Evolutionary conservation across 2,329 filamentous ascomycete genomes (phyloP).

Genomic region (Fusarium multiceps): DNA sequence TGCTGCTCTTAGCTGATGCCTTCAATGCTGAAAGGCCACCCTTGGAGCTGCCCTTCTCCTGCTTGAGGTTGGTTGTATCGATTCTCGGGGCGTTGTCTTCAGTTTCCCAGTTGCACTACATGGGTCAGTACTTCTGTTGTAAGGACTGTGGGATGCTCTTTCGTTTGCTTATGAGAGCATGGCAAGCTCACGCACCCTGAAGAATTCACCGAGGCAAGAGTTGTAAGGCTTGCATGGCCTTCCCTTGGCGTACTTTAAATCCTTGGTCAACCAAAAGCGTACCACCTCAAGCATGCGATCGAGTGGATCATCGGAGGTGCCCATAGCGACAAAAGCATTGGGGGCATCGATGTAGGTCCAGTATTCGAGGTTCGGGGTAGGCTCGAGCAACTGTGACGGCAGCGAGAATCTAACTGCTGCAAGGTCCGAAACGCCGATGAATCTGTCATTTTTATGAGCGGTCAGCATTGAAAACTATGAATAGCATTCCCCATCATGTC

Average conservation of each 20-base stretch:
- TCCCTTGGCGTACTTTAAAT: conserved; percentile 98
- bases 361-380: conserved; percentile 96
- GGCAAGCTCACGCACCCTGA: conserved; percentile 72
- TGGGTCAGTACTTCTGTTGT: conserved; percentile 27
- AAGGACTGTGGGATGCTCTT: not conserved
- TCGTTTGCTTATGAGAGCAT: not conserved
- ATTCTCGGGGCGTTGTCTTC: conserved; percentile 80
- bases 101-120: conserved; percentile 93
- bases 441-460: conserved; percentile 64
- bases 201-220: conserved; percentile 96
- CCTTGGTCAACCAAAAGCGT: conserved; percentile 99
- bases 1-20: conserved; percentile 57
- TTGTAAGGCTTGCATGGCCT: conserved; percentile 99
- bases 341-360: conserved; percentile 98
- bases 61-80: conserved; percentile 57
- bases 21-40: conserved; percentile 61
- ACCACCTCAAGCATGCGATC: conserved; percentile 95
- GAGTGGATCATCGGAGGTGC: conserved; percentile 89
- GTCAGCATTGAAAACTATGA: conserved; percentile 43
- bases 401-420: conserved; percentile 95
- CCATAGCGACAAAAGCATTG: conserved; percentile 85
- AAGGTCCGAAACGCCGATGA: conserved; percentile 95
- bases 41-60: conserved; percentile 51
- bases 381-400: conserved; percentile 93
- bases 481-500: conserved; percentile 8